A percentile compares a stretch with the other conserved stretches of the same genome.
Evolutionary conservation across 202 grass and related monocot genomes (phyloP).

Genomic region (Panicum hallii): DNA sequence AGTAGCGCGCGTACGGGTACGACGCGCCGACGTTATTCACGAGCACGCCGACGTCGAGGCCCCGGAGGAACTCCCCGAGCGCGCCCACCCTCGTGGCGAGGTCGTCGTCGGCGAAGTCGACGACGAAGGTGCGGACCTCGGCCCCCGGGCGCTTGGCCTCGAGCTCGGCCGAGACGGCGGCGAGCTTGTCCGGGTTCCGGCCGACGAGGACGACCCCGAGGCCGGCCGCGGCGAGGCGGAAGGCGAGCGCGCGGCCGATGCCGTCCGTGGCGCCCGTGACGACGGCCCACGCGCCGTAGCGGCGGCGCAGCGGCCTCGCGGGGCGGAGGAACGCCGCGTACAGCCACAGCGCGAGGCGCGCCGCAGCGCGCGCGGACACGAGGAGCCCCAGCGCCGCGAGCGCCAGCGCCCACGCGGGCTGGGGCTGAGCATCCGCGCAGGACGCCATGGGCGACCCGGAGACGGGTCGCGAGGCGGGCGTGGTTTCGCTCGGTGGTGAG

Average conservation of each 20-base stretch:
- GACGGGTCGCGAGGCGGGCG: background rate
- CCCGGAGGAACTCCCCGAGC: constrained; percentile 7
- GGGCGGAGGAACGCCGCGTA: constrained; percentile 67
- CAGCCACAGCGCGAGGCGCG: constrained; percentile 44
- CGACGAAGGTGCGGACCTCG: constrained; percentile 2
- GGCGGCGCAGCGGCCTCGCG: constrained; percentile 43
- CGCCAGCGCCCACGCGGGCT: constrained; percentile 39
- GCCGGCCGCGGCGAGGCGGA: constrained; percentile 20
- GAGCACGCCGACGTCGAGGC: constrained; percentile 19
- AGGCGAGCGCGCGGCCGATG: constrained; percentile 53
- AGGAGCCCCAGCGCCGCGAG: constrained; percentile 45
- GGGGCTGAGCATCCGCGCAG: background rate
- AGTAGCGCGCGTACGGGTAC: constrained; percentile 36
- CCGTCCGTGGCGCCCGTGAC: constrained; percentile 51
- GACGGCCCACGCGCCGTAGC: constrained; percentile 60
- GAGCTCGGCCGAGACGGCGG: background rate
- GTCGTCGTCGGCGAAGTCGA: constrained; percentile 8
- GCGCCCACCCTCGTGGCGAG: background rate
- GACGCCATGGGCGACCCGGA: background rate
- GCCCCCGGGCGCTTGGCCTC: background rate
- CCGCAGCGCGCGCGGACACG: constrained; percentile 1
- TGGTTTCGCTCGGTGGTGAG: background rate
- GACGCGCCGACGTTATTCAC: constrained; percentile 11
- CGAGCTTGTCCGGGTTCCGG: constrained; percentile 35
- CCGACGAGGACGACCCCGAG: constrained; percentile 36